phyloP scores from a whole-genome alignment of 148 eudicot species.

The Persicaria tinctoria region DNA sequence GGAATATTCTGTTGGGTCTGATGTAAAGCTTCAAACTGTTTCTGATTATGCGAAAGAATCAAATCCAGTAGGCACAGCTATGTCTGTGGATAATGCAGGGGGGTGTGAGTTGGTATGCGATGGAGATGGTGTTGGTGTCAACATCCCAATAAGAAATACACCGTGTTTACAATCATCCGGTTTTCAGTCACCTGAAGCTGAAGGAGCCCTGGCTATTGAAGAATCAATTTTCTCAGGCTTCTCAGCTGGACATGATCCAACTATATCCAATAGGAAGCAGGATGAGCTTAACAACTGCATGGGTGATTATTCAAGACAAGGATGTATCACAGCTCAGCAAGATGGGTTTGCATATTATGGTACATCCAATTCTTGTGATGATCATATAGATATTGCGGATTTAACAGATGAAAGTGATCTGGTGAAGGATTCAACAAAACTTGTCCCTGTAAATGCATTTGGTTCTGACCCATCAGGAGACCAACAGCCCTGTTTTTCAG shows the following conservation, averaged over 20 bases:
- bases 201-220: slow-evolving; percentile 28
- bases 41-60: slow-evolving; percentile 16
- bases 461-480: slow-evolving; percentile 28
- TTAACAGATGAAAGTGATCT: slow-evolving; percentile 27
- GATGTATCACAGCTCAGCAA: slow-evolving; percentile 22
- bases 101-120: slow-evolving; percentile 24
- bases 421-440: slow-evolving; percentile 26
- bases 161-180: slow-evolving; percentile 21
- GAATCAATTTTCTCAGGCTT: slow-evolving; percentile 21
- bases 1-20: slow-evolving; percentile 24
- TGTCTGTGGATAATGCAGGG: neutral
- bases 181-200: slow-evolving; percentile 36
- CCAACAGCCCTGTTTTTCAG: slow-evolving; percentile 26
- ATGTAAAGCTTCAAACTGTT: slow-evolving; percentile 24
- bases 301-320: slow-evolving; percentile 31
- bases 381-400: slow-evolving; percentile 20
- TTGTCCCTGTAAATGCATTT: slow-evolving; percentile 51
- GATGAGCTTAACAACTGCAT: slow-evolving; percentile 28
- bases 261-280: slow-evolving; percentile 13
- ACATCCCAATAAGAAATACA: slow-evolving; percentile 6
- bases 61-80: neutral
- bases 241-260: slow-evolving; percentile 24
- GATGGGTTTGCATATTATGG: slow-evolving; percentile 28
- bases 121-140: slow-evolving; percentile 11
- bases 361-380: slow-evolving; percentile 19